Evolutionary conservation across 306 rosid species (phyloP).

Genomic region (Ceratonia siliqua): DNA sequence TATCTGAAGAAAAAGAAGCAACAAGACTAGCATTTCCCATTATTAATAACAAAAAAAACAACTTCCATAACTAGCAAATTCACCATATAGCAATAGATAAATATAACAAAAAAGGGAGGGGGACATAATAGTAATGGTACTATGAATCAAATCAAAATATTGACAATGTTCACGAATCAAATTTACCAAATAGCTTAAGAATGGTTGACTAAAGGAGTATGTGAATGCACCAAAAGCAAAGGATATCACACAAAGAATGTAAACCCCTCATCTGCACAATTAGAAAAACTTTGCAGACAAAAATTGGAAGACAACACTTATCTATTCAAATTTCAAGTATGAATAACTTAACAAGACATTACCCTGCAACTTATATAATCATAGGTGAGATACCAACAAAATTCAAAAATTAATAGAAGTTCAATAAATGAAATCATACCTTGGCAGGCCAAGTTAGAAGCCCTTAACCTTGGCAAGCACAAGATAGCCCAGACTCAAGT

Average conservation of each 20-base stretch:
- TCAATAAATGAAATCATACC: constrained; percentile 47
- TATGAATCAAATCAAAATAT: not conserved
- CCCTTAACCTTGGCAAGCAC: constrained; percentile 99
- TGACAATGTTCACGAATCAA: not conserved
- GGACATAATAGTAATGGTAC: not conserved
- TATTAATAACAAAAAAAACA: constrained; percentile 10
- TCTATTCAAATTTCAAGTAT: not conserved
- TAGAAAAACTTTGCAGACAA: not conserved
- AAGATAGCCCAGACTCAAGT: constrained; percentile 89
- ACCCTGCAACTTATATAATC: not conserved
- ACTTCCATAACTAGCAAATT: not conserved
- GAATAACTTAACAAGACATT: not conserved
- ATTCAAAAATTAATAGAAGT: constrained; percentile 6
- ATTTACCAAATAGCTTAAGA: not conserved
- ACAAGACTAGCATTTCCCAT: constrained; percentile 32
- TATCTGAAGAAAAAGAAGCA: constrained; percentile 62
- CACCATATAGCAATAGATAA: constrained; percentile 26
- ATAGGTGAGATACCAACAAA: constrained; percentile 1
- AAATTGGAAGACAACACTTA: not conserved
- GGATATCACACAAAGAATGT: constrained; percentile 23
- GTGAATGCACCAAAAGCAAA: not conserved
- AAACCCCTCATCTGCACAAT: constrained; percentile 15
- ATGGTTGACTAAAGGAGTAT: not conserved
- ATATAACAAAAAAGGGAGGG: not conserved
- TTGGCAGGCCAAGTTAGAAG: constrained; percentile 94